These are phyloP conservation scores for Populus tomentosa DNA, from an alignment of 441 rosid species.

Conservation along the genomic window DNA sequence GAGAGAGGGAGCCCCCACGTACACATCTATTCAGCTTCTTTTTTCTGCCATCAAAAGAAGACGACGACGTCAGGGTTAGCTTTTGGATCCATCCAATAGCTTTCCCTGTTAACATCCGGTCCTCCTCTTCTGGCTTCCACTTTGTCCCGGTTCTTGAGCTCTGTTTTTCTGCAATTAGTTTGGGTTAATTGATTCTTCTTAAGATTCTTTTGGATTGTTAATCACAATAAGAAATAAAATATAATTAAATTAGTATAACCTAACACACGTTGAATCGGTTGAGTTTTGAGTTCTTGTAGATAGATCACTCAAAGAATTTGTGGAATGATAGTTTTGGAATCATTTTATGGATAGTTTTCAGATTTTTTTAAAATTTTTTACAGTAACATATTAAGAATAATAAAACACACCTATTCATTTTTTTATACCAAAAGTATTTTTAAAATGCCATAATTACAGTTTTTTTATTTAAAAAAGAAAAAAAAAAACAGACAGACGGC, in stretches of 20 bases:
- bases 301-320: background rate
- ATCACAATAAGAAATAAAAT: too few relatives aligned
- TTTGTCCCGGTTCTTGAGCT: too few relatives aligned
- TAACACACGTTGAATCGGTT: background rate
- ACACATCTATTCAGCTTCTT: background rate
- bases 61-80: background rate
- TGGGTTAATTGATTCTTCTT: too few relatives aligned
- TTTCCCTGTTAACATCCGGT: background rate
- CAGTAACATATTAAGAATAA: too few relatives aligned
- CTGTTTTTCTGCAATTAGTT: background rate
- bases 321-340: background rate
- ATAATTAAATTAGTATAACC: background rate
- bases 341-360: too few relatives aligned
- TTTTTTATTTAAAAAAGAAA: too few relatives aligned
- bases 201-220: background rate
- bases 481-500: too few relatives aligned
- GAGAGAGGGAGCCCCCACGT: constrained; percentile 11
- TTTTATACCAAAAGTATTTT: too few relatives aligned
- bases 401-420: too few relatives aligned
- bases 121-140: too few relatives aligned
- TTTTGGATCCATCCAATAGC: constrained; percentile 18
- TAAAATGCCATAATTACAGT: too few relatives aligned
- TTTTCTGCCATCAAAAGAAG: background rate
- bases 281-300: background rate
- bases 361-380: too few relatives aligned